Conservation (phyloP, 331 rosid genomes). For the Cydonia oblonga region DNA sequence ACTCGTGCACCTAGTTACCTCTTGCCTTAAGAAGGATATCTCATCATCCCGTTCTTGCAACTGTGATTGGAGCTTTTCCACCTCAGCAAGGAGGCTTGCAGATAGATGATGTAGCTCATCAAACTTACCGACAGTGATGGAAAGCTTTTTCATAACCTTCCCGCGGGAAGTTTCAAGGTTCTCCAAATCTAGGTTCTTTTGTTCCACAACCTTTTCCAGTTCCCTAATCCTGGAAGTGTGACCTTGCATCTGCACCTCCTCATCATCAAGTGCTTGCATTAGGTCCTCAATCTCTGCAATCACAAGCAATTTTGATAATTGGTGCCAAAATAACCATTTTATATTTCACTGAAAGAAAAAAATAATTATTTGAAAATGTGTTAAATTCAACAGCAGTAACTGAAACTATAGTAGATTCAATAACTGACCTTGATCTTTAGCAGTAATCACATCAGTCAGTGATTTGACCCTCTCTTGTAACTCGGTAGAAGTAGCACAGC, state of each 20-base stretch:
- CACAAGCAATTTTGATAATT: conserved; percentile 17
- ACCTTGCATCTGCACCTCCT: conserved; percentile 83
- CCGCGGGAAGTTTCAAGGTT: conserved; percentile 67
- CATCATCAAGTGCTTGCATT: conserved; percentile 96
- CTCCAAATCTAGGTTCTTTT: conserved; percentile 58
- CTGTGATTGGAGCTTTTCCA: conserved; percentile 86
- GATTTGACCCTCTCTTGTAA: conserved; percentile 56
- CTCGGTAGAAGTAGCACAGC: conserved; percentile 39
- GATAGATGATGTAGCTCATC: conserved; percentile 92
- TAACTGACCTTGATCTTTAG: conserved; percentile 82
- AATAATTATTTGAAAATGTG: too few species aligned
- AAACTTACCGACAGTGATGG: conserved; percentile 72
- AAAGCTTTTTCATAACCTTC: conserved; percentile 73
- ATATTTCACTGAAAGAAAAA: not conserved
- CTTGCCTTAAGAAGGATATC: conserved; percentile 94
- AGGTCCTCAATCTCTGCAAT: conserved; percentile 76
- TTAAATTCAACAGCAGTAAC: too few species aligned
- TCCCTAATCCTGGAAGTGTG: conserved; percentile 49
- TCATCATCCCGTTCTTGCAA: conserved; percentile 89
- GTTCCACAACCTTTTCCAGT: conserved; percentile 54
- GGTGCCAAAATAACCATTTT: not conserved
- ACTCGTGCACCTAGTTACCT: conserved; percentile 86
- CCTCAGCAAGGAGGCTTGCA: conserved; percentile 76
- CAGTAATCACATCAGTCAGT: conserved; percentile 46
- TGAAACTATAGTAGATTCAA: not conserved